phyloP scores from a whole-genome alignment of 2,329 filamentous ascomycete genomes.

The Thelonectria discophora region DNA sequence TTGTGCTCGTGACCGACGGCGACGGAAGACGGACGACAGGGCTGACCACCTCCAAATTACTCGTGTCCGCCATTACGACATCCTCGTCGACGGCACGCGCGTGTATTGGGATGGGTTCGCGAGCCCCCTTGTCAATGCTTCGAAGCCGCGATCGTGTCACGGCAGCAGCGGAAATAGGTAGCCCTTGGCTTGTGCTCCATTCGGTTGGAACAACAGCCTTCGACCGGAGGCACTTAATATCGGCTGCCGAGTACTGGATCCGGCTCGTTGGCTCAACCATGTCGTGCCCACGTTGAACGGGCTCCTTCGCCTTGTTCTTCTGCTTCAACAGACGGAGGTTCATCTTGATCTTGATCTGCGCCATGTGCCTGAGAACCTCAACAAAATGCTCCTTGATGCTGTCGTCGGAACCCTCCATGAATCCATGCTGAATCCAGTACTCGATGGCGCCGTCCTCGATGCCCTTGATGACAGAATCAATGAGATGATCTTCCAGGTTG shows the following conservation, averaged over 20 bases:
- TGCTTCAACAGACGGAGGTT: not conserved
- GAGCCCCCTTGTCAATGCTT: not conserved
- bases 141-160: not conserved
- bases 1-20: not conserved
- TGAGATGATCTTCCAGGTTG: slow-evolving; percentile 9
- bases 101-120: not conserved
- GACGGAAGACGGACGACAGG: not conserved
- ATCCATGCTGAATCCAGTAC: slow-evolving; percentile 39
- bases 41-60: not conserved
- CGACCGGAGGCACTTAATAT: slow-evolving; percentile 16
- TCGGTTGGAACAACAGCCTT: slow-evolving; percentile 13
- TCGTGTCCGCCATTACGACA: slow-evolving; percentile 14
- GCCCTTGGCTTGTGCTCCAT: slow-evolving; percentile 13
- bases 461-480: slow-evolving; percentile 30
- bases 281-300: not conserved
- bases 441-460: slow-evolving; percentile 42
- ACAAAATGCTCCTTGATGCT: slow-evolving; percentile 36
- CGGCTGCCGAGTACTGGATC: slow-evolving; percentile 26
- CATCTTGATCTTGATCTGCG: slow-evolving; percentile 36
- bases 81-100: not conserved
- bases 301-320: not conserved
- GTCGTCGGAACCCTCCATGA: slow-evolving; percentile 35
- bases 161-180: slow-evolving; percentile 2
- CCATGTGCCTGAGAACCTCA: slow-evolving; percentile 34
- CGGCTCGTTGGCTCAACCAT: slow-evolving; percentile 5